A percentile compares a stretch with the other conserved stretches of the same genome.
Evolutionary conservation across 2,329 filamentous ascomycete genomes (phyloP).

Genomic region (Neopestalotiopsis sp.): DNA sequence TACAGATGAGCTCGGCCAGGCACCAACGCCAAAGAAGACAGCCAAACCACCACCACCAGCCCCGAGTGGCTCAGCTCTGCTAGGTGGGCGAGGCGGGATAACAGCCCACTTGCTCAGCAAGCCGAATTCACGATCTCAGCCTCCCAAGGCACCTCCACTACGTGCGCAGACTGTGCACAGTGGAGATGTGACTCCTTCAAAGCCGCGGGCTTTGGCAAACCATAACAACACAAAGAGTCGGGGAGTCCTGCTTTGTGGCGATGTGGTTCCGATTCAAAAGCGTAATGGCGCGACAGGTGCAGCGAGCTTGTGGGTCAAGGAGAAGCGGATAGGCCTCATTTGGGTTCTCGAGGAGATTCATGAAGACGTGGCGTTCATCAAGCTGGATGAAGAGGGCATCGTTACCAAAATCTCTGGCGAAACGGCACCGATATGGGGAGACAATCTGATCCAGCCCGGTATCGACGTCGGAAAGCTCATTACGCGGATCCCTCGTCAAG

Average conservation of each 20-base stretch:
- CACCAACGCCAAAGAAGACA: constrained; percentile 40
- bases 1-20: constrained; percentile 48
- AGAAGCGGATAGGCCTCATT: constrained; percentile 90
- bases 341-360: constrained; percentile 99
- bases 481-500: constrained; percentile 79
- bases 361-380: constrained; percentile 83
- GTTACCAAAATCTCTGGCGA: constrained; percentile 75
- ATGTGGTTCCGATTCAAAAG: constrained; percentile 98
- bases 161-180: constrained; percentile 70
- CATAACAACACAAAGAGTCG: constrained; percentile 78
- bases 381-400: constrained; percentile 77
- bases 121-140: constrained; percentile 65
- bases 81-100: constrained; percentile 76
- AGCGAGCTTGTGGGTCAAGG: constrained; percentile 97
- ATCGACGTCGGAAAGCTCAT: constrained; percentile 80
- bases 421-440: constrained; percentile 86
- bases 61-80: constrained; percentile 54
- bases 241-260: constrained; percentile 90
- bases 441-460: constrained; percentile 67
- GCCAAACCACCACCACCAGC: constrained; percentile 41
- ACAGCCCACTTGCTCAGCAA: constrained; percentile 89
- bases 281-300: constrained; percentile 90
- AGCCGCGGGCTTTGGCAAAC: constrained; percentile 59
- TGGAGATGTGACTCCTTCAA: constrained; percentile 58
- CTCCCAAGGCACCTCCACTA: constrained; percentile 58